These are phyloP conservation scores for Septoria linicola DNA, from an alignment of 2,329 filamentous ascomycete genomes.

Conservation along the genomic window DNA sequence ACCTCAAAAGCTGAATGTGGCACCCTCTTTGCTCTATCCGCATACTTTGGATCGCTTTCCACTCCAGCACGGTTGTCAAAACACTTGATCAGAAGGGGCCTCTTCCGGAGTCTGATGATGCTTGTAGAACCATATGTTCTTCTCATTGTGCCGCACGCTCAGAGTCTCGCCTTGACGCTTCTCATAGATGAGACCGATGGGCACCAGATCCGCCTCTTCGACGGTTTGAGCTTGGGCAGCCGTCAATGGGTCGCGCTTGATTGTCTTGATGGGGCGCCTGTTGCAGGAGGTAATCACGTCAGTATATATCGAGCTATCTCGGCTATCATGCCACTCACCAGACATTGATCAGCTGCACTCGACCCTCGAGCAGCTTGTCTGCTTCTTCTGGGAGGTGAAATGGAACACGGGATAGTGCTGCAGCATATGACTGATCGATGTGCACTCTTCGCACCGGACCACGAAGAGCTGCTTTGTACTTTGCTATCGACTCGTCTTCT, in stretches of 20 bases:
- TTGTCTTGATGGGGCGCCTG: conserved; percentile 39
- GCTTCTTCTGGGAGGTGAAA: conserved; percentile 51
- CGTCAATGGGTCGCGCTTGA: conserved; percentile 57
- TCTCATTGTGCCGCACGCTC: conserved; percentile 59
- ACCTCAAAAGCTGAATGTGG: conserved; percentile 78
- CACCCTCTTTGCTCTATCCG: conserved; percentile 29
- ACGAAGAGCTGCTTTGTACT: conserved; percentile 34
- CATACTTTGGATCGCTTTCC: conserved; percentile 34
- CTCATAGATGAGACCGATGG: conserved; percentile 71
- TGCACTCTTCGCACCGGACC: conserved; percentile 55
- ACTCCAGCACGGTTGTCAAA: conserved; percentile 41
- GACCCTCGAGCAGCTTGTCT: conserved; percentile 45
- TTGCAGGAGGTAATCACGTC: no score
- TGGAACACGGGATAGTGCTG: conserved; percentile 43
- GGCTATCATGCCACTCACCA: no score
- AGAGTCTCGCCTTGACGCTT: conserved; percentile 72
- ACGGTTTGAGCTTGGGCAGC: conserved; percentile 59
- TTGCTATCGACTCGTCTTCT: conserved; percentile 14
- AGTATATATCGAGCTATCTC: no score
- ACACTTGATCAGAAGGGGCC: conserved; percentile 50
- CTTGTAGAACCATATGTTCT: conserved; percentile 72
- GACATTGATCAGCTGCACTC: conserved; percentile 56
- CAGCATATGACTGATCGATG: conserved; percentile 57
- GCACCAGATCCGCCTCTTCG: conserved; percentile 62
- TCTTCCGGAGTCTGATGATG: conserved; percentile 61